Evolutionary conservation across 164 flowering plant species (phyloP).

Genomic region (Vitis cinerea): DNA sequence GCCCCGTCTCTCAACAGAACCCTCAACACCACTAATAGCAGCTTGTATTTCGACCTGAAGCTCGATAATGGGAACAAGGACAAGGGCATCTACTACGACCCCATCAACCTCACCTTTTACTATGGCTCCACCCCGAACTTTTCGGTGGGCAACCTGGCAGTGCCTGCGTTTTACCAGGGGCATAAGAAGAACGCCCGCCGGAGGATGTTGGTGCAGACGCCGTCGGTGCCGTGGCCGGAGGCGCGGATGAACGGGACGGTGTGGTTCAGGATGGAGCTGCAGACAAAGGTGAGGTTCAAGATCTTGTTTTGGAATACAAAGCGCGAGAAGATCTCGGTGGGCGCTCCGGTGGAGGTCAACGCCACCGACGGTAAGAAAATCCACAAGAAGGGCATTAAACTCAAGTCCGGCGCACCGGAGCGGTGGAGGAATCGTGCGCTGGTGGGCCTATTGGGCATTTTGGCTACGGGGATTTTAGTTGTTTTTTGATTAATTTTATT

Average conservation of each 20-base stretch:
- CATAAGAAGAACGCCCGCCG: conserved; percentile 42
- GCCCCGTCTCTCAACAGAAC: conserved; percentile 58
- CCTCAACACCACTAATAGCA: conserved; percentile 25
- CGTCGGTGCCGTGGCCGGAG: conserved; percentile 25
- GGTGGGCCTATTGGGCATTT: not conserved
- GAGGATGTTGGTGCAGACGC: conserved; percentile 3
- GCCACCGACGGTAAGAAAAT: conserved; percentile 28
- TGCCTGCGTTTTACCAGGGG: conserved; percentile 57
- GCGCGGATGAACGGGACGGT: not conserved
- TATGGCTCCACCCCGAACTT: conserved; percentile 15
- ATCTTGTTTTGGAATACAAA: conserved; percentile 45
- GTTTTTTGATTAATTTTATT: conserved; percentile 1
- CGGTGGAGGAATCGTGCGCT: conserved; percentile 1
- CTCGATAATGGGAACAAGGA: conserved; percentile 70
- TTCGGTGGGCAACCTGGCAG: conserved; percentile 22
- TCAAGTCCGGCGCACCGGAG: conserved; percentile 33
- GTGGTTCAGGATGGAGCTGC: conserved; percentile 56
- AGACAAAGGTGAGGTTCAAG: conserved; percentile 63
- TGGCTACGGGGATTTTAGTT: conserved; percentile 2
- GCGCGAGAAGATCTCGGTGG: conserved; percentile 31
- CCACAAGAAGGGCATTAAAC: conserved; percentile 33
- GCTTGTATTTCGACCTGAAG: conserved; percentile 43
- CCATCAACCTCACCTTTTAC: conserved; percentile 42
- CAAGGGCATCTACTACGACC: conserved; percentile 62
- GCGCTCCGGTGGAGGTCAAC: conserved; percentile 42